Base-by-base conservation (phyloP, 805 yeast genomes). In the Candida orba region DNA sequence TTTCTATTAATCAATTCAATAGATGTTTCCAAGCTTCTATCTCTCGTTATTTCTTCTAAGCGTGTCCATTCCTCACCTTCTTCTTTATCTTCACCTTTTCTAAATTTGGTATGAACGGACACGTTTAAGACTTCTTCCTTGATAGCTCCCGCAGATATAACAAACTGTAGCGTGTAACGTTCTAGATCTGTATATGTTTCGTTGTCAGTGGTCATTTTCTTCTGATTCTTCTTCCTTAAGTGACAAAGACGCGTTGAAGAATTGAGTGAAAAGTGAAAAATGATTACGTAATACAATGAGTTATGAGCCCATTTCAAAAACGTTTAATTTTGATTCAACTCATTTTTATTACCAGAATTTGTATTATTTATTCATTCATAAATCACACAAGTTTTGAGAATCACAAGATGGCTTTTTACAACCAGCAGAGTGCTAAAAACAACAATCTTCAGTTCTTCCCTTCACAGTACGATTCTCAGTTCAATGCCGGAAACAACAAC, bases 151-250 rank as follows among this genome's bases (percentile, higher is more conserved):
- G 53, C 54, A 1, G 66, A 47, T 7, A 66, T 47, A 6, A 68
- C 45, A 46, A 62, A 62, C n/a, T 67, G 64, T 20, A 68, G 51
- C 10, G 63, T 42, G 1, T 54, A 52, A 24, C 59, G 36, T 22
- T 50, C 53, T 1, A 45, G 8, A 18, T 49, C 50, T 0, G 52
- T 39, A 30, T 49, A 49, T 4, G 15, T 23, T n/a, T 22, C 44
- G 18, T 29, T 25, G 13, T 27, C 33, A 13, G 15, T 6, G 20
- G 36, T n/a, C 36, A 34, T 34, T 14, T 15, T n/a, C n/a, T n/a
- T n/a, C n/a, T n/a, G n/a, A n/a, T n/a, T n/a, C n/a, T n/a, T n/a
- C n/a, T n/a, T n/a, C n/a, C n/a, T n/a, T n/a, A n/a, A n/a, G n/a
- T n/a, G n/a, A n/a, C 8, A 27, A 27, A 27, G 29, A 12, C 29